Evolutionary conservation across 352 stramenopile genomes (phyloP), one percentile per base, ranked within the genome.

Genomic region (Phytopythium helicoides): DNA sequence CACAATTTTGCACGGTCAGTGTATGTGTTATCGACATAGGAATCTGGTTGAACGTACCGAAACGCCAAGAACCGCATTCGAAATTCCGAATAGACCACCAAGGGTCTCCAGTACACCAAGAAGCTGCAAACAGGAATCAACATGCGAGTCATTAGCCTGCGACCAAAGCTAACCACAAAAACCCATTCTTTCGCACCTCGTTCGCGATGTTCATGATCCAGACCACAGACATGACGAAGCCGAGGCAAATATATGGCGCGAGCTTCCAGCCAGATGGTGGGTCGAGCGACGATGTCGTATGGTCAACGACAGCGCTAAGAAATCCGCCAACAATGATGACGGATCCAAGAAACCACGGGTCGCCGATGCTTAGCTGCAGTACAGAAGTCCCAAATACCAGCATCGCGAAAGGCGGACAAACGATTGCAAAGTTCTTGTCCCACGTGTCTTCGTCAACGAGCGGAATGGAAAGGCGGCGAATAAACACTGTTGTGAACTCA

Each of bases 191-290:
- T 15, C 8, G 35, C 6, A 82, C 79, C 58, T 93, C 82, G 31
- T 87, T 80, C 7, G 82, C 82, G 44, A 93, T 89, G 19, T 86
- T 89, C 80, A 90, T 90, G 60, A 93, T 93, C 82, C 82, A 93
- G 51, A 91, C 74, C 36, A 93, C 76, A 3, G 82, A 93, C 80
- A 93, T 93, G 21, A 83, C 68, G 45, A 93, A 93, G 15, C 73
- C 82, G n/a, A 89, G 55, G 25, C 60, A 77, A 33, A 93, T 70
- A 22, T 86, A 89, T 34, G 81, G 77, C 5, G 69, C 66, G 11
- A 91, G 49, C 6, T 57, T 49, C 44, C 49, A 56, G n/a, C 78
- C 80, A 44, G 73, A 56, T 1, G 82, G 82, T 23, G 82, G 82
- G 10, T 56, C 58, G 19, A 79, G 64, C 3, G 66, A 52, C 9